Evolutionary conservation across 225 moss, liverwort and hornwort species (phyloP).

Genomic region (Sphagnum contortum): DNA sequence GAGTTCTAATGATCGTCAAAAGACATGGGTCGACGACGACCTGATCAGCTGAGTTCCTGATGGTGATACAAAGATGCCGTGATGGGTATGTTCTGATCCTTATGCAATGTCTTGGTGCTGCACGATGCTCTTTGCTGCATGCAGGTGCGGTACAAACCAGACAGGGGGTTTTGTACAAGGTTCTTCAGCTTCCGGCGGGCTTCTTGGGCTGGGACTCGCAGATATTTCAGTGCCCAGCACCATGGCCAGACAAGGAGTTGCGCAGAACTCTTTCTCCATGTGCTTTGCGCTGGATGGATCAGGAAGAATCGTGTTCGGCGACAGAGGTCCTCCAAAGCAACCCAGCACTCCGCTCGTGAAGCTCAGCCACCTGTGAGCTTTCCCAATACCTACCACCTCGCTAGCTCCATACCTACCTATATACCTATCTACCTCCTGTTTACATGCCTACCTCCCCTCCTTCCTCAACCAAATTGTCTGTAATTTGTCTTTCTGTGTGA

Average conservation of each 20-base stretch:
- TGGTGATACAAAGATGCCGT: too few relatives aligned
- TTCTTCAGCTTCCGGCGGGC: constrained; percentile 21
- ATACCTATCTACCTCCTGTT: not conserved
- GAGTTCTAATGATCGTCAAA: not conserved
- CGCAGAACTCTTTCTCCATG: constrained; percentile 37
- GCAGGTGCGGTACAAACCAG: constrained; percentile 46
- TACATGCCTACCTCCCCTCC: too few relatives aligned
- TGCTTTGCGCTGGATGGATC: constrained; percentile 34
- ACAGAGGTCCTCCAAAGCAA: constrained; percentile 26
- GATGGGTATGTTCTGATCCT: too few relatives aligned
- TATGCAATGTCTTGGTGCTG: too few relatives aligned
- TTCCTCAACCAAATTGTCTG: too few relatives aligned
- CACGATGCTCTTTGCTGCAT: too few relatives aligned
- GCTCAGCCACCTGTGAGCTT: constrained; percentile 11
- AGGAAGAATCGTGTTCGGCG: constrained; percentile 44
- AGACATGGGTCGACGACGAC: not conserved
- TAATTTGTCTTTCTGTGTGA: too few relatives aligned
- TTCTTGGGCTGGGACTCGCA: constrained; percentile 35
- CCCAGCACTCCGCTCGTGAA: constrained; percentile 25
- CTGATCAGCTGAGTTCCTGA: too few relatives aligned
- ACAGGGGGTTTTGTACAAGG: constrained; percentile 21
- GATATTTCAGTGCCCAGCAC: constrained; percentile 25
- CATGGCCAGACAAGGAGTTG: constrained; percentile 19
- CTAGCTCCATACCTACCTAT: too few relatives aligned
- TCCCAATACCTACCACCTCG: not conserved